phyloP scores from a whole-genome alignment of 1,284 basidiomycete genomes.

The Sutorius eximius region DNA sequence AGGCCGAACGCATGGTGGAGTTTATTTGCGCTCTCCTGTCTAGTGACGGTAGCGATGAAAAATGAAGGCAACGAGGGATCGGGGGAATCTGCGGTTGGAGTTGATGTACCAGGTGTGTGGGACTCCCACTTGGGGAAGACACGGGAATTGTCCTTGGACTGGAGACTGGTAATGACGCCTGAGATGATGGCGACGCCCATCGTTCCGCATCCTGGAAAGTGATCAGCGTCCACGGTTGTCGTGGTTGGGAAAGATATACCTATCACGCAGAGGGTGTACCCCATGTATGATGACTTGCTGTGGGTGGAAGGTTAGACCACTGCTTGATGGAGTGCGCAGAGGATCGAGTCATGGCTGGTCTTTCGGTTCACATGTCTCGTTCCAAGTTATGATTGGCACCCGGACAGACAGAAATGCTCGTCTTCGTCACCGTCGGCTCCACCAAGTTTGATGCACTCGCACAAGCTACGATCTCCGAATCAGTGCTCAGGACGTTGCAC shows the following conservation, averaged over 20 bases:
- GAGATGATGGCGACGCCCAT: constrained; percentile 98
- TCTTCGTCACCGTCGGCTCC: constrained; percentile 89
- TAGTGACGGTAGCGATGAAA: constrained; percentile 89
- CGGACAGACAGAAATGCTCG: constrained; percentile 46
- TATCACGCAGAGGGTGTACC: constrained; percentile 44
- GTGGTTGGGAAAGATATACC: constrained; percentile 22
- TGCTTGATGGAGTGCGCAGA: not conserved
- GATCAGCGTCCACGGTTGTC: constrained; percentile 8
- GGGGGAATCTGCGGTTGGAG: constrained; percentile 55
- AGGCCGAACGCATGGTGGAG: constrained; percentile 65
- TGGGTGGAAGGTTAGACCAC: not conserved
- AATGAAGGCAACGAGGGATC: constrained; percentile 74
- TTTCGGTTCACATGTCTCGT: not conserved
- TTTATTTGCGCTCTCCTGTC: constrained; percentile 73
- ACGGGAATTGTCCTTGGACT: constrained; percentile 42
- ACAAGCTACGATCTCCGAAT: constrained; percentile 55
- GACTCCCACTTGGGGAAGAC: constrained; percentile 68
- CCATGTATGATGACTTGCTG: constrained; percentile 36
- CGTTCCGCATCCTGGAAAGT: constrained; percentile 85
- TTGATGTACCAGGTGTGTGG: constrained; percentile 81
- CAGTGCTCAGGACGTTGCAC: constrained; percentile 55
- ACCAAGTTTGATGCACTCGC: constrained; percentile 82
- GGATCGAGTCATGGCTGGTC: constrained; percentile 16
- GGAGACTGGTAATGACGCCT: constrained; percentile 78
- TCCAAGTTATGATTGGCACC: not conserved